Conservation (phyloP, 2,329 filamentous ascomycete genomes). For the Diaporthe sp. region DNA sequence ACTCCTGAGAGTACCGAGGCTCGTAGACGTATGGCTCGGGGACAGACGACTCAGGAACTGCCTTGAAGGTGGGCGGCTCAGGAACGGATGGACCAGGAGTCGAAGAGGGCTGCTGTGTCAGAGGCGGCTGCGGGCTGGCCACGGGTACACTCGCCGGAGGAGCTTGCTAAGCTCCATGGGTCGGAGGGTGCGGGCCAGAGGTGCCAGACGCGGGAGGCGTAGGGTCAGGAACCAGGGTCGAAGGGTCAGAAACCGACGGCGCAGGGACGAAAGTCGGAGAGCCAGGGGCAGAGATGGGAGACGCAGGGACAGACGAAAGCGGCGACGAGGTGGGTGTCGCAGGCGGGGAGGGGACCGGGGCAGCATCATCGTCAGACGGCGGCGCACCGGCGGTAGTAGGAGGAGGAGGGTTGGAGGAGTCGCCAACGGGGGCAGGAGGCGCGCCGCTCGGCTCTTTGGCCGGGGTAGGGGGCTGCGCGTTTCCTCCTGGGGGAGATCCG, state of each 20-base stretch:
- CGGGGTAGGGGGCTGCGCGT: constrained; percentile 9
- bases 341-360: not conserved
- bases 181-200: not conserved
- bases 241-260: not conserved
- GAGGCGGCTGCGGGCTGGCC: not conserved
- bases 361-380: not conserved
- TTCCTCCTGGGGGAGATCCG: not conserved
- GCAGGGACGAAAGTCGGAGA: not conserved
- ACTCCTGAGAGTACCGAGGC: not conserved
- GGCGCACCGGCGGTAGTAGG: not conserved
- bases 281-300: not conserved
- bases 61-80: not conserved
- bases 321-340: not conserved
- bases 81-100: not conserved
- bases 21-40: not conserved
- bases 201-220: not conserved
- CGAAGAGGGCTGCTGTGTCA: not conserved
- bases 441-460: constrained; percentile 8
- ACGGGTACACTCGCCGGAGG: not conserved
- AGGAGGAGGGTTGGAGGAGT: not conserved
- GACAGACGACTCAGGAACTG: not conserved
- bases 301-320: not conserved
- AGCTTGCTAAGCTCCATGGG: not conserved
- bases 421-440: not conserved
- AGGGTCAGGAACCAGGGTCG: too few species aligned